Conservation (phyloP, 2,329 filamentous ascomycete species). For the Exophiala calicioides region DNA sequence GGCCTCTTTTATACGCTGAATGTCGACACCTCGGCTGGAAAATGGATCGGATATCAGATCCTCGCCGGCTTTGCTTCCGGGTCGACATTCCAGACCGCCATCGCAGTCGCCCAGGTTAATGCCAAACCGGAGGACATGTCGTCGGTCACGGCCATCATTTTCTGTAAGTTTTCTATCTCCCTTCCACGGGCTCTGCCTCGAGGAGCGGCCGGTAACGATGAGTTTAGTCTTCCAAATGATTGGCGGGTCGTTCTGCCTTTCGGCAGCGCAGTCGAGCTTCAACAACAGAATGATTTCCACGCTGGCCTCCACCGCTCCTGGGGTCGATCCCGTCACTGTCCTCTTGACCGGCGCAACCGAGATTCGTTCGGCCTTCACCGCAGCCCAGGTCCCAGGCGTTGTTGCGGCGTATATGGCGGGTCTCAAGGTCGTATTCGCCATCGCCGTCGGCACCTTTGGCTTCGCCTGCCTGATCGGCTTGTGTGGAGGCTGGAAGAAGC, state of each 20-base stretch:
- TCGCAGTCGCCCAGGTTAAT: too few species aligned
- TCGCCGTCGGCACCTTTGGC: too few species aligned
- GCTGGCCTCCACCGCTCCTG: slow-evolving; percentile 38
- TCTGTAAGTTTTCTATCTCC: too few species aligned
- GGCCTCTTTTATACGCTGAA: slow-evolving; percentile 29
- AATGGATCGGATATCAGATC: slow-evolving; percentile 39
- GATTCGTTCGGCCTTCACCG: too few species aligned
- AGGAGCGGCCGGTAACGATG: too few species aligned
- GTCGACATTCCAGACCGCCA: too few species aligned
- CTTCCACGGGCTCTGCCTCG: too few species aligned
- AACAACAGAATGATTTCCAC: slow-evolving; percentile 41
- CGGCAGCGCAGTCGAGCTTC: slow-evolving; percentile 46
- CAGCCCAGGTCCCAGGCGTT: slow-evolving; percentile 36
- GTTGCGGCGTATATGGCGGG: slow-evolving; percentile 39
- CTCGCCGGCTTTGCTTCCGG: slow-evolving; percentile 33
- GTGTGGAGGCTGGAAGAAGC: neutral
- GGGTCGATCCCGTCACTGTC: too few species aligned
- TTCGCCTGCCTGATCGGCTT: neutral
- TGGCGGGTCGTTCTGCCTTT: slow-evolving; percentile 46
- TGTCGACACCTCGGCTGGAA: slow-evolving; percentile 21
- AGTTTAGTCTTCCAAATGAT: slow-evolving; percentile 46
- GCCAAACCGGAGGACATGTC: too few species aligned
- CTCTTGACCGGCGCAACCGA: too few species aligned
- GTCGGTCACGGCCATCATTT: too few species aligned
- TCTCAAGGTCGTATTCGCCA: slow-evolving; percentile 31